Conservation (phyloP, 2,329 filamentous ascomycete genomes). For the Plectosphaerella sp. region DNA sequence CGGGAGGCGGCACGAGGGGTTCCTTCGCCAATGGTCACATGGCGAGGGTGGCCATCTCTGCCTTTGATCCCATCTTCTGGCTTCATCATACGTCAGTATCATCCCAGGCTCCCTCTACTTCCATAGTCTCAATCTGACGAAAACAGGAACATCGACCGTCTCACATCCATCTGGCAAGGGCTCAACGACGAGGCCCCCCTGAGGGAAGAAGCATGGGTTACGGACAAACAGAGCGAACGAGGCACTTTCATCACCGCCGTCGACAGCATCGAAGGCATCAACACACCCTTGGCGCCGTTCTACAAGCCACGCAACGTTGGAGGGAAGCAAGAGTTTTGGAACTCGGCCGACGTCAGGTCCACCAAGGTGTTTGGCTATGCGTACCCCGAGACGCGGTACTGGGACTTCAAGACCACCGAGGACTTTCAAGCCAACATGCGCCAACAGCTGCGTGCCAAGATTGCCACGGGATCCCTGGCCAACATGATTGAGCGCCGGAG, state of each 20-base stretch:
- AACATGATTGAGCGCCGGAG: slow-evolving; percentile 5
- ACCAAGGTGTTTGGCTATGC: slow-evolving; percentile 19
- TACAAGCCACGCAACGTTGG: slow-evolving; percentile 1
- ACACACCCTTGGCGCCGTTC: slow-evolving; percentile 19
- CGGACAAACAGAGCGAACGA: no score
- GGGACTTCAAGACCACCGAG: slow-evolving; percentile 11
- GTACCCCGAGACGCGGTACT: slow-evolving; percentile 20
- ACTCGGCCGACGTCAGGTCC: slow-evolving; percentile 18
- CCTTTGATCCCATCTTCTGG: slow-evolving; percentile 63
- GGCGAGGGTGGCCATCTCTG: slow-evolving; percentile 46
- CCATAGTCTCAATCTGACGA: no score
- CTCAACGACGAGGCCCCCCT: slow-evolving; percentile 6
- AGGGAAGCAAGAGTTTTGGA: slow-evolving; percentile 16
- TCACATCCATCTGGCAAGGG: slow-evolving; percentile 10
- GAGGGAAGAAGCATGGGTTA: not conserved
- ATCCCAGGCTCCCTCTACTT: not conserved
- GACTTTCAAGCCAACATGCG: slow-evolving; percentile 13
- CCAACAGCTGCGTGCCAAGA: slow-evolving; percentile 5
- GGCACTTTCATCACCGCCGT: slow-evolving; percentile 24
- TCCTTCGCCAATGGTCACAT: slow-evolving; percentile 37
- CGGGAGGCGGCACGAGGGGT: slow-evolving; percentile 15
- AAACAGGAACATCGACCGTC: slow-evolving; percentile 7
- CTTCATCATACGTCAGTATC: slow-evolving; percentile 21
- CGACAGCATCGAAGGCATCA: slow-evolving; percentile 14
- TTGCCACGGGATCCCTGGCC: slow-evolving; percentile 4